Base-by-base conservation (phyloP, 208 protist genomes). In the Angomonas deanei region DNA sequence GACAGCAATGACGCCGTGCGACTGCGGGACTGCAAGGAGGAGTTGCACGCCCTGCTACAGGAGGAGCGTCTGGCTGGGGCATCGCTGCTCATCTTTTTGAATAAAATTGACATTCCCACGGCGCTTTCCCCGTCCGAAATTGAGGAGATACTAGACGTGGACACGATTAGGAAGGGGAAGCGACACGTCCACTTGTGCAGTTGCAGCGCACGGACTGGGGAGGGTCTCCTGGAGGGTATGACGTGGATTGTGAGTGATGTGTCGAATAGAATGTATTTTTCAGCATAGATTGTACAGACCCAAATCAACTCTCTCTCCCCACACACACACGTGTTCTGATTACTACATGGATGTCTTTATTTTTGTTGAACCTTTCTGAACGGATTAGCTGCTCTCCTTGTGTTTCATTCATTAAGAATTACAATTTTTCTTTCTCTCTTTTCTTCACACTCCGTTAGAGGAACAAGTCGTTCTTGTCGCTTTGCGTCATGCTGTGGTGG, bases 1-100 rank as follows among this genome's bases (percentile, higher is more conserved):
- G 97, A 99, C 76, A 94, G 87, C 68, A 94, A 96, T 32, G 98
- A 99, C 64, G 63, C 74, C 30, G 83, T 72, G n/a, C 76, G 84
- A 23, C 86, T 88, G 49, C 76, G 94, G 46, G 94, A 98, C 71
- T 99, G 97, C 79, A 92, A 86, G 42, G 59, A 66, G 49, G 98
- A 99, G 88, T 82, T 99, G 27, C 80, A 92, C 31, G 58, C 70
- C 11, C 73, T 99, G 13, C 82, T 99, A 32, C 73, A 94, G 42
- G 96, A 99, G 68, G 96, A 98, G 83, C 91, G 98, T 21, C 80
- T 99, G 0, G 98, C 97, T 11, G 98, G 98, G 3, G 98, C 98
- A 8, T 98, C 97, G 36, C 74, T 99, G 56, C 81, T 99, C 0
- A 86, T 99, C n/a, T 99, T 99, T 64, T 94, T 99, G 30, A 99